Base-by-base conservation (phyloP, 495 filamentous ascomycete genomes). In the Penicillium paxilli region DNA sequence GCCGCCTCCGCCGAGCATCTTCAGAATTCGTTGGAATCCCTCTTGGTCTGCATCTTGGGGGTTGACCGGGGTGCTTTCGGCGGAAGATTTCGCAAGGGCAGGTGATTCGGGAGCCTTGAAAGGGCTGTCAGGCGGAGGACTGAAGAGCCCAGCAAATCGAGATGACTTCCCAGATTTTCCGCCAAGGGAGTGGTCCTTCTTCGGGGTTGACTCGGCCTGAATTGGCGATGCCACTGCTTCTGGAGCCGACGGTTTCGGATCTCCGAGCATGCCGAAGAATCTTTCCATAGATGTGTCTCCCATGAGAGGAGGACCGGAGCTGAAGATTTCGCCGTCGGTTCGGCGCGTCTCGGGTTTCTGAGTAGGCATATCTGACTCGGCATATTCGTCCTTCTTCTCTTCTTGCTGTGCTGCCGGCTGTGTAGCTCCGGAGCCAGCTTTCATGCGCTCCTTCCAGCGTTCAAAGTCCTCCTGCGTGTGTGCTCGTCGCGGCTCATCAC, bases 391-490 rank as follows among this genome's bases (percentile, higher is more conserved):
- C 33, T 62, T 69, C 66, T 83, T 84, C 54, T 83, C 80, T 32
- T 71, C 80, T 65, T 64, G 64, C 59, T 58, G 47, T 62, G 71
- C 52, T 23, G 64, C 23, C 35, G 58, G 55, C 20, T 58, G 53
- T 26, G 57, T 49, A 51, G 58, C 25, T n/a, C 57, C 61, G 40
- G 73, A 74, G 64, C 75, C 70, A 23, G 86, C 85, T 67, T 93
- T 96, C 92, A 96, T 95, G 45, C 75, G 78, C 58, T 94, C 90
- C 73, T 97, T 96, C 84, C 95, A 98, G 54, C 87, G 87, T 70
- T 96, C 87, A 68, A 98, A 98, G 50, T 98, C 91, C 62, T 95
- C 91, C 63, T 89, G 87, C 9, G 89, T 96, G 64, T 88, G 89
- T 16, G 78, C 84, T 51, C 84, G 74, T 49, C 77, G 83, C 40